phyloP scores from a whole-genome alignment of 2,329 filamentous ascomycete genomes.

The Colletotrichum musicola region DNA sequence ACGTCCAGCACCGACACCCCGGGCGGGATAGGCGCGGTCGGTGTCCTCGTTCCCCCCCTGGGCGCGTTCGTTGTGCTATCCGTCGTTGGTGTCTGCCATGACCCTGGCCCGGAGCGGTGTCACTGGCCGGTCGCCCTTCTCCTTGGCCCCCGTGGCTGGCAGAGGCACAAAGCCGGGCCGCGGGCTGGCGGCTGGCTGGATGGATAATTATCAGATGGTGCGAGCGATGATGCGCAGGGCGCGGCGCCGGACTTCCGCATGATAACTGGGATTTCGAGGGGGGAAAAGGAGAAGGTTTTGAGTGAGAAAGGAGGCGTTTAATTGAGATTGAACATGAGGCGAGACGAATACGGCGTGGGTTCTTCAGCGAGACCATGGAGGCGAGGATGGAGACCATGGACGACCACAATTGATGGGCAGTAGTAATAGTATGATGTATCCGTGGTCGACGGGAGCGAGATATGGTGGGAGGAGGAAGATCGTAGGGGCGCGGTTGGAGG shows the following conservation, averaged over 20 bases:
- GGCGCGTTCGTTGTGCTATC: conserved; percentile 18
- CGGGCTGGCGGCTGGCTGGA: conserved; percentile 11
- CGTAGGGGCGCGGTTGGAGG: conserved; percentile 27
- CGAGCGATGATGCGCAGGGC: conserved; percentile 16
- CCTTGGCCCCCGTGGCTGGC: background rate
- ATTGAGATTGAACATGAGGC: conserved; percentile 17
- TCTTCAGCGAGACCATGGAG: conserved; percentile 26
- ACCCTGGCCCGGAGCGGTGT: conserved; percentile 24
- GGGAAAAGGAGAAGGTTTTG: background rate
- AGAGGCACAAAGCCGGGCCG: conserved; percentile 7
- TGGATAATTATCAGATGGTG: conserved; percentile 9
- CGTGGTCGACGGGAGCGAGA: background rate
- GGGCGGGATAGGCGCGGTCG: conserved; percentile 18
- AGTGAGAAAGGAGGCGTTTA: conserved; percentile 6
- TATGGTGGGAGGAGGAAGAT: conserved; percentile 14
- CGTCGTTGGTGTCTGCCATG: conserved; percentile 25
- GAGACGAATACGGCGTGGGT: conserved; percentile 35
- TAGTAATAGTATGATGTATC: background rate
- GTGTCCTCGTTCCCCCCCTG: conserved; percentile 14
- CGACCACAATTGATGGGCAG: background rate
- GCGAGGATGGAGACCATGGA: background rate
- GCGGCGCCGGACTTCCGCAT: conserved; percentile 15
- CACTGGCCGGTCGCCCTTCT: background rate
- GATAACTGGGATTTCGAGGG: conserved; percentile 3
- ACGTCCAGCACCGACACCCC: background rate